These are phyloP conservation scores for Trypanosoma lewisi DNA, from an alignment of 208 protist genomes.

Conservation along the genomic window DNA sequence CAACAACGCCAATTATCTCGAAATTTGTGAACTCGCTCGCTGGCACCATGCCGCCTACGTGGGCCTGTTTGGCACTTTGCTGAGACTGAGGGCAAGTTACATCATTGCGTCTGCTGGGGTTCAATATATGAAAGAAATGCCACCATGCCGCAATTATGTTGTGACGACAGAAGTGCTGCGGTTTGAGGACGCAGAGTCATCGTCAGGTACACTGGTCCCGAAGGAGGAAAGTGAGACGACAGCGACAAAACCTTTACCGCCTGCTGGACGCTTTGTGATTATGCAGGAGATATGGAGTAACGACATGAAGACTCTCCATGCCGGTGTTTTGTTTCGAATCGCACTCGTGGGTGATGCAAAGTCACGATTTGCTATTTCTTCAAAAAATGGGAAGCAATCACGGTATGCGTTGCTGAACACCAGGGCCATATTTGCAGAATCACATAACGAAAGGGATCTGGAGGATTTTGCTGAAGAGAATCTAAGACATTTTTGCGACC, in stretches of 20 bases:
- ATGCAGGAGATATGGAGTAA: slow-evolving; percentile 52
- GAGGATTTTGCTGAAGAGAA: background rate
- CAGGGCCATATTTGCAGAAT: background rate
- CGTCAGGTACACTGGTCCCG: background rate
- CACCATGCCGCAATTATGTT: slow-evolving; percentile 20
- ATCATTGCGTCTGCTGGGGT: slow-evolving; percentile 46
- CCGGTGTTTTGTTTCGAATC: slow-evolving; percentile 9
- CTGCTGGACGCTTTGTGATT: slow-evolving; percentile 36
- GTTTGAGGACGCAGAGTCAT: slow-evolving; percentile 10
- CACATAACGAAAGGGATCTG: background rate
- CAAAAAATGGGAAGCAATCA: too few species aligned
- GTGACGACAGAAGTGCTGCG: slow-evolving; percentile 23
- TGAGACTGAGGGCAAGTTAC: slow-evolving; percentile 22
- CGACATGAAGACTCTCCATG: slow-evolving; percentile 45
- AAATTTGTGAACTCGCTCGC: slow-evolving; percentile 57
- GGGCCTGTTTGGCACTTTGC: slow-evolving; percentile 8
- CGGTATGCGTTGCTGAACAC: background rate
- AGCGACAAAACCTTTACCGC: slow-evolving; percentile 4
- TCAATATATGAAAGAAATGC: slow-evolving; percentile 50
- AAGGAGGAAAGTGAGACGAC: background rate
- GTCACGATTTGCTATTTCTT: slow-evolving; percentile 10
- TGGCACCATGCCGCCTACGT: slow-evolving; percentile 40
- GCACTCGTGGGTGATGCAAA: slow-evolving; percentile 13
- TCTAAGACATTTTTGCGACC: background rate
- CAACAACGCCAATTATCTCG: slow-evolving; percentile 74